Base-by-base conservation (phyloP, 257 asterid species). In the Penstemon barbatus region DNA sequence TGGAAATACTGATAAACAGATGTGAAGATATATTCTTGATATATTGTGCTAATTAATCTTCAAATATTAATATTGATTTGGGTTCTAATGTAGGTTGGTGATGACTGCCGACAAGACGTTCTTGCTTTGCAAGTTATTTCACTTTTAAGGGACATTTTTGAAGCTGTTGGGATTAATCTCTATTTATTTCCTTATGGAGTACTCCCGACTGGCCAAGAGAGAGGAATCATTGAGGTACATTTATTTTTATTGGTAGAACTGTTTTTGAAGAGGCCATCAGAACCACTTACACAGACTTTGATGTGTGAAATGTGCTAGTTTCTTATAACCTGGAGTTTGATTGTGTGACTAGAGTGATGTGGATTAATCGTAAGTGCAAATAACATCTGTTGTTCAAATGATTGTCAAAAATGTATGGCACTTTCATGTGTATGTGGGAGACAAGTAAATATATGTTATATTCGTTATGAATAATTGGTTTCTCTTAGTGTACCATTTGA, bases 61-160 rank as follows among this genome's bases (percentile, higher is more conserved):
- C 33, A 25, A 25, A 25, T 25, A 25, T 25, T 25, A 25, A 25
- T 25, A 2, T 70, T 51, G 51, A 38, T 62, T 74, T 82, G 78
- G 2, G 59, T 75, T 41, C 75, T 57, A 53, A 54, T 56, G 41
- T 79, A 94, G 99, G 97, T 94, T 72, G 99, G 99, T 73, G 99
- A 94, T 89, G 99, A 94, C 71, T 94, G 99, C 75, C 87, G 99
- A 45, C 97, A 94, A 80, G 99, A 94, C 57, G 97, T 94, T 68
- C 96, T 94, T 74, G 97, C 99, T 63, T 80, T 94, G 78, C 99
- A 94, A 87, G 99, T 94, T 52, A 94, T 94, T 83, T 89, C 97
- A 65, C 99, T 94, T 77, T 74, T 94, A 72, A 94, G 84, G 88
- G 99, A 94, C 77, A 83, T 94, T 42, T 91, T 91, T 80, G 91